Base-by-base conservation (phyloP, 441 rosid species). In the Erodium trifolium region DNA sequence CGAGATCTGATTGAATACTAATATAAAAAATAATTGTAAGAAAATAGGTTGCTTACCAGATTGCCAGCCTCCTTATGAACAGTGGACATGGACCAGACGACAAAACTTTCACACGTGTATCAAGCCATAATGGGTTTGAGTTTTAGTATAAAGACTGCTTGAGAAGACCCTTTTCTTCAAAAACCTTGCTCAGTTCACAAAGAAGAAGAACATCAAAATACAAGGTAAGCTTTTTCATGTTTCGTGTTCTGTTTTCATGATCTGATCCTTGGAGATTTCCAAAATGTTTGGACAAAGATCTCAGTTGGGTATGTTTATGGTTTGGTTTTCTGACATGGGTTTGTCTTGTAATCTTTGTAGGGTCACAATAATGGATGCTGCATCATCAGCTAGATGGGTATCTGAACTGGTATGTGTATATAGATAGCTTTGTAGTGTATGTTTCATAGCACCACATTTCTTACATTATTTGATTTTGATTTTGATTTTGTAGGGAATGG, bases 321-420 rank as follows among this genome's bases (percentile, higher is more conserved):
- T 47, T 47, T 11, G 3, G 53, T 47, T 47, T 47, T 47, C 53
- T 47, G 53, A 47, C 53, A 47, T 47, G 53, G 53, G 53, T 47
- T 47, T 47, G 14, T 47, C 53, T 47, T 47, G 53, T 13, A 10
- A 10, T 47, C 14, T 13, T 47, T 47, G 14, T 47, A 47, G 53
- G 53, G 53, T 47, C 14, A 47, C 53, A 11, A 12, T 53, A 53
- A 53, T 53, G 60, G 60, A 53, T 14, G 60, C 53, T 47, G 10
- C 53, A 47, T 53, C 60, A 53, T 53, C 60, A 53, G 60, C 60
- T n/a, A 53, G 60, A 53, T 53, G 60, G 60, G 60, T 16, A 53
- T 53, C 60, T 53, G 60, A 53, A 53, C 60, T 53, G 60, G 65
- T 60, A 23, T 18, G 13, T 60, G 2, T 11, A 5, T 3, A 31